Base-by-base conservation (phyloP, 225 moss, liverwort and hornwort species). In the Marchantia paleacea region DNA sequence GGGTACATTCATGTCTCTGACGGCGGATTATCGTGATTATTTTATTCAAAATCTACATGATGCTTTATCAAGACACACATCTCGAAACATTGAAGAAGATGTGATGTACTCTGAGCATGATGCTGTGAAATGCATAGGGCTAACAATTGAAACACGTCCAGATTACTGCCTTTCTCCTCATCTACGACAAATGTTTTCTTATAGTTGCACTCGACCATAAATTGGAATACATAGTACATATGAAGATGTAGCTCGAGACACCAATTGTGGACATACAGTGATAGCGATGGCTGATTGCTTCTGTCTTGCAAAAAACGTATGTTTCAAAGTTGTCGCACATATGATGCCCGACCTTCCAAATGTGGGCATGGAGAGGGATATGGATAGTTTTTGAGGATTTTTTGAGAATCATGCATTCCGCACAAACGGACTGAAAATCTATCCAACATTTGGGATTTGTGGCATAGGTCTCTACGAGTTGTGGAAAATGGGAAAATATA, bases 341-440 rank as follows among this genome's bases (percentile, higher is more conserved):
- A 94, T 96, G 96, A 96, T 96, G 94, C 92, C 96, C 18, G 94
- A 96, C 86, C 96, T 96, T 84, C 94, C 96, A 15, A 96, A 94
- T 82, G 96, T 94, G 54, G 96, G 94, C 63, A 92, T 94, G 91
- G 96, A 96, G 58, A 89, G 94, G 80, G 94, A 96, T 30, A 90
- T 96, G 92, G 96, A 96, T 75, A 94, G 96, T 80, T 96, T 96
- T 57, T 86, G 91, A 78, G 96, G 94, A 75, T 96, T 94, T 86
- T 96, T 96, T 82, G 92, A 92, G 26, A 96, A 92, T 52, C 94
- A 94, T 71, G 88, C 91, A 48, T 96, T 96, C 83, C 96, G 94
- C 70, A 92, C 94, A 24, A 94, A 96, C 86, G 96, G 96, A 55
- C 89, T 96, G 15, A 96, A 96, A 83, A 81, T 96, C 24, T 96